Conservation (phyloP, 345 rosid genomes). For the Eucalyptus coolabah region DNA sequence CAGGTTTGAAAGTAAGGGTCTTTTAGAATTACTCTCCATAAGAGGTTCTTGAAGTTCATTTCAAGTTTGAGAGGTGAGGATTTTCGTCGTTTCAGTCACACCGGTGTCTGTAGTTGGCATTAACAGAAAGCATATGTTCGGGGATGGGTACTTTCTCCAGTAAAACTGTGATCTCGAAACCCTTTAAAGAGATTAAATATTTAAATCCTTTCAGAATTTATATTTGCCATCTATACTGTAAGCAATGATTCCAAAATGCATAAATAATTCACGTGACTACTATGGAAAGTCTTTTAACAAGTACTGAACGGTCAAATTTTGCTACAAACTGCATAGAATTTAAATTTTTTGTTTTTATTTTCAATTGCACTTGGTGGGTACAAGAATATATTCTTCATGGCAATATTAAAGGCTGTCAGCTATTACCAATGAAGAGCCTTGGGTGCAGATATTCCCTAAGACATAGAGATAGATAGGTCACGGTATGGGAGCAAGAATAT, state of each 20-base stretch:
- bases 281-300: background rate
- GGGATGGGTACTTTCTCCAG: background rate
- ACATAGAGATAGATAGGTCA: too few species aligned
- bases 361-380: background rate
- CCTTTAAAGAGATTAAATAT: background rate
- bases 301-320: background rate
- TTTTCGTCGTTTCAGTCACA: background rate
- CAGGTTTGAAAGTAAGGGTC: background rate
- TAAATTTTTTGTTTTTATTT: background rate
- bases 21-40: background rate
- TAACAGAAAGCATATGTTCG: background rate
- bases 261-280: background rate
- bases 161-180: background rate
- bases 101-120: background rate
- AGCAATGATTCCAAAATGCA: background rate
- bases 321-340: background rate
- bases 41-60: background rate
- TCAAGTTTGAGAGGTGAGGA: background rate
- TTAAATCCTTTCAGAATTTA: background rate
- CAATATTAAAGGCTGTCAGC: background rate
- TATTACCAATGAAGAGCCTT: background rate
- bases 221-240: background rate
- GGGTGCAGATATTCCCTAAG: background rate
- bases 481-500: background rate
- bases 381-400: background rate